phyloP scores from a whole-genome alignment of 2,329 filamentous ascomycete species.

The Xylariaceae sp. region DNA sequence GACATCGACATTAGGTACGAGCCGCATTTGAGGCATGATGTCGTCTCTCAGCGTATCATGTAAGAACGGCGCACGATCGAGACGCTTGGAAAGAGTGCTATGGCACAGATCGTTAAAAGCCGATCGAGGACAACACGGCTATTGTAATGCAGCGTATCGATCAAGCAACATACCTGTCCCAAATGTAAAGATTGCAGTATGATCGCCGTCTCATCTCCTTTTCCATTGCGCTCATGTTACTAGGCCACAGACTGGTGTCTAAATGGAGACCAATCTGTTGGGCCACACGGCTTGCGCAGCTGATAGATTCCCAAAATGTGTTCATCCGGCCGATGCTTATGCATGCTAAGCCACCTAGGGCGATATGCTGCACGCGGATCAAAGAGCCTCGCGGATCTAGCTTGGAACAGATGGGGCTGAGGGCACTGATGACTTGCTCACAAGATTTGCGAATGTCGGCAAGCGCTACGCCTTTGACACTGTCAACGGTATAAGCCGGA shows the following conservation, averaged over 20 bases:
- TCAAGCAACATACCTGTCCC: conserved; percentile 1
- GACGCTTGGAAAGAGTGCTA: too few relatives aligned
- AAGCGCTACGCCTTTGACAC: conserved; percentile 12
- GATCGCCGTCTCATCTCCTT: conserved; percentile 16
- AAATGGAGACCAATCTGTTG: conserved; percentile 13
- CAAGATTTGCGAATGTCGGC: conserved; percentile 12
- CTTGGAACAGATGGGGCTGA: neutral
- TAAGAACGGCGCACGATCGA: conserved; percentile 1
- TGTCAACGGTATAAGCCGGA: conserved; percentile 7
- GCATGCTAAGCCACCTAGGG: conserved; percentile 8
- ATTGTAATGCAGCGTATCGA: too few relatives aligned
- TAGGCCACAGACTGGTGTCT: neutral
- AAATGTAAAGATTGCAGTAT: conserved; percentile 18
- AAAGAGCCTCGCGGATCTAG: conserved; percentile 11
- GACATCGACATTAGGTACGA: neutral
- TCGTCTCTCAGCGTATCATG: neutral
- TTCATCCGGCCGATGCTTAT: conserved; percentile 7
- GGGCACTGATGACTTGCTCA: neutral
- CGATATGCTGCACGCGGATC: conserved; percentile 17
- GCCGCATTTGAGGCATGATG: conserved; percentile 7
- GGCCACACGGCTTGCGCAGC: conserved; percentile 5
- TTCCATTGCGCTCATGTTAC: neutral
- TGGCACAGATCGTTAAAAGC: too few relatives aligned
- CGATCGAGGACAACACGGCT: neutral
- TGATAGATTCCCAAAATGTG: conserved; percentile 10